phyloP scores from a whole-genome alignment of 768 basidiomycete species.

The Calocera cornea region DNA sequence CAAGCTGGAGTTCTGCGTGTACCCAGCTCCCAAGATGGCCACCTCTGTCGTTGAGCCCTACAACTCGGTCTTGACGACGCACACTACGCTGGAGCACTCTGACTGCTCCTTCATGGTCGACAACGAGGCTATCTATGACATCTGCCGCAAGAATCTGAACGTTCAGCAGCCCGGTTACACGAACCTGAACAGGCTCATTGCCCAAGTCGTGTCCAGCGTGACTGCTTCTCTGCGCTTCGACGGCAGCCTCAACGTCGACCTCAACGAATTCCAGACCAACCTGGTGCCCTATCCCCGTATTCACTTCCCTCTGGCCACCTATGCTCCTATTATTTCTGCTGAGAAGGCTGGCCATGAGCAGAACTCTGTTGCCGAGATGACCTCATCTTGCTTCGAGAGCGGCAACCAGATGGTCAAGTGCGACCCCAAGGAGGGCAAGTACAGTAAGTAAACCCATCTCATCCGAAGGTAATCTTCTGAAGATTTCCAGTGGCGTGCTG shows the following conservation, averaged over 20 bases:
- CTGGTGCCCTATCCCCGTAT: constrained; percentile 97
- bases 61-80: constrained; percentile 80
- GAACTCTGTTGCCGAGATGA: constrained; percentile 97
- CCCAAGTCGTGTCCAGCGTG: constrained; percentile 95
- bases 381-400: constrained; percentile 91
- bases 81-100: constrained; percentile 99
- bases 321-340: constrained; percentile 79
- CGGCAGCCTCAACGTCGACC: constrained; percentile 91
- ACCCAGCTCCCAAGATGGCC: constrained; percentile 86
- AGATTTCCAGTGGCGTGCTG: constrained; percentile 65
- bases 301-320: constrained; percentile 95
- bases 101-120: constrained; percentile 99
- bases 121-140: constrained; percentile 98
- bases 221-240: constrained; percentile 96
- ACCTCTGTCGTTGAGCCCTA: constrained; percentile 98
- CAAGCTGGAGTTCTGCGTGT: constrained; percentile 96
- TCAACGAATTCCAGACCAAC: constrained; percentile 98
- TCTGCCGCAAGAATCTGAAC: constrained; percentile 90
- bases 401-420: constrained; percentile 97
- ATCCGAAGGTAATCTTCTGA: constrained; percentile 10
- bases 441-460: constrained; percentile 47
- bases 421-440: constrained; percentile 96
- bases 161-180: constrained; percentile 76
- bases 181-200: constrained; percentile 92
- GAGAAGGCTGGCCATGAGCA: constrained; percentile 94